These are phyloP conservation scores for Meyerozyma athensensis DNA, from an alignment of 1,139 yeast genomes.

Conservation along the genomic window DNA sequence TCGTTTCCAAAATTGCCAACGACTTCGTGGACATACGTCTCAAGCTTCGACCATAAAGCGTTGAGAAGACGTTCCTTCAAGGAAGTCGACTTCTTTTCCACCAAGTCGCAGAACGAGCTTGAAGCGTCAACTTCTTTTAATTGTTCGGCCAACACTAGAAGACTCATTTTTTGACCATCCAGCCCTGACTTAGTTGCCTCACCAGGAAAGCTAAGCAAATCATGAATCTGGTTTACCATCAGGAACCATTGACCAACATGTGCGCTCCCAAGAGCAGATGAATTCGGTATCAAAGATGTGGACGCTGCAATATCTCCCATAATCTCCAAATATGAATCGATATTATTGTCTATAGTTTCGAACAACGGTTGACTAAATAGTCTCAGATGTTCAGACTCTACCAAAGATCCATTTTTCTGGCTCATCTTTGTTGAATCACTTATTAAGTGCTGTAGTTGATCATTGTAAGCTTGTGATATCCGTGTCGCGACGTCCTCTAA, in stretches of 20 bases:
- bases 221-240: not conserved
- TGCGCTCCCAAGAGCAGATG: not conserved
- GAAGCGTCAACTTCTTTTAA: not conserved
- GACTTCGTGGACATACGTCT: not conserved
- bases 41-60: not conserved
- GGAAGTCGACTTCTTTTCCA: not conserved
- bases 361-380: not conserved
- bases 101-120: not conserved
- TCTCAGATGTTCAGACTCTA: too few relatives aligned
- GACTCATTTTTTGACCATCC: not conserved
- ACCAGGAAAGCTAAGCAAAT: not conserved
- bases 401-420: too few relatives aligned
- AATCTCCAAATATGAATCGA: not conserved
- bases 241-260: conserved; percentile 1
- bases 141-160: not conserved
- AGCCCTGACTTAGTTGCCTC: not conserved
- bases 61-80: not conserved
- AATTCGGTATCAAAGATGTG: not conserved
- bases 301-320: not conserved
- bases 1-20: not conserved
- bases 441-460: not conserved
- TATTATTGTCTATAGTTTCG: not conserved
- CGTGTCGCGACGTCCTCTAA: not conserved
- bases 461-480: not conserved
- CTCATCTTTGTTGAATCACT: not conserved